Base-by-base conservation (phyloP, 441 rosid genomes). In the Brassica hybrid region DNA sequence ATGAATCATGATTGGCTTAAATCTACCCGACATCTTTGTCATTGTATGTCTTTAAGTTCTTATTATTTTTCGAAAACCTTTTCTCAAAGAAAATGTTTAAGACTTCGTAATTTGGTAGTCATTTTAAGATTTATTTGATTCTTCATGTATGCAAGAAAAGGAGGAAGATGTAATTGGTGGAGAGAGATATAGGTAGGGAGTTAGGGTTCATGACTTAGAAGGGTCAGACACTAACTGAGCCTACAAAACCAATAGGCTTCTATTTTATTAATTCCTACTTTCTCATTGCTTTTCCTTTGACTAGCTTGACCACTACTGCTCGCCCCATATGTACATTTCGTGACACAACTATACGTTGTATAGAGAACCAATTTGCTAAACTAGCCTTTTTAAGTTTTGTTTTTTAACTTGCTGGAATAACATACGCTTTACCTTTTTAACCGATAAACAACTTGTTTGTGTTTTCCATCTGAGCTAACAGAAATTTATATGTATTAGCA, bases 161-260 rank as follows among this genome's bases (percentile, higher is more conserved):
- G 52, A 66, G 54, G 1, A 3, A 50, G 18, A 78, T 48, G 64
- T 59, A 41, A 59, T 14, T 66, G 77, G 73, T 60, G 63, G 77
- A 60, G 73, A 41, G 19, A 36, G n/a, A 72, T 34, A 60, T 59
- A 72, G 69, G 77, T 72, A 60, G 45, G 72, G 56, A 72, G 17
- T 72, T 78, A 78, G 77, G 73, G 65, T 34, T 63, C 41, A 72
- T 16, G 69, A 72, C 81, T 67, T 59, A 16, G 4, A 72, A 66
- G 77, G 72, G 48, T 34, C 69, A 34, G 81, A 78, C 81, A 78
- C 50, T 67, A 72, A 72, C 77, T 78, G 77, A 78, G 64, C 65
- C 81, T 78, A 78, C 48, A 23, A 41, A 65, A 48, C 21, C 6
- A 58, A 9, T 78, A 78, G 73, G 16, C 73, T 72, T 72, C 48